A percentile compares a stretch with the other conserved stretches of the same genome.
phyloP scores from a whole-genome alignment of 352 stramenopile species.

The Thraustochytrium striatum region DNA sequence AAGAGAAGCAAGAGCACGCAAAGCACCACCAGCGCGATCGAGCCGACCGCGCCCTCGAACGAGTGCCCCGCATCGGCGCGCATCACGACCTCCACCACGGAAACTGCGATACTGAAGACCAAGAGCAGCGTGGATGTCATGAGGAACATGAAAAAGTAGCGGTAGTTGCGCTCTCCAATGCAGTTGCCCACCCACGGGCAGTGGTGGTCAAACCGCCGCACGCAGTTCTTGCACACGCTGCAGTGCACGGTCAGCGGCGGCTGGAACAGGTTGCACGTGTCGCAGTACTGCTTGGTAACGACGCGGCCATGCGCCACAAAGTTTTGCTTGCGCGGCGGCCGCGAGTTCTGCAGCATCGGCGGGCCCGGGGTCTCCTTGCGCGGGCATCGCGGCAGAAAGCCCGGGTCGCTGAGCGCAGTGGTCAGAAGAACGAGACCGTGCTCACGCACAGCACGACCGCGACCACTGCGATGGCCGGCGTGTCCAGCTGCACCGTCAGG shows the following conservation, averaged over 20 bases:
- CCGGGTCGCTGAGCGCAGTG: slow-evolving; percentile 3
- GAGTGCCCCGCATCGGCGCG: neutral
- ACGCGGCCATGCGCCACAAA: slow-evolving; percentile 22
- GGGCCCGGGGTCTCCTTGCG: neutral
- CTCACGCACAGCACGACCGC: neutral
- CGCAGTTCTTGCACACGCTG: slow-evolving; percentile 71
- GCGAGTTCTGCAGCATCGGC: neutral
- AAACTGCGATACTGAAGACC: slow-evolving; percentile 1
- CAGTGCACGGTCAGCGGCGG: slow-evolving; percentile 76
- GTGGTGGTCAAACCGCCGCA: slow-evolving; percentile 68
- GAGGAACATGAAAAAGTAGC: slow-evolving; percentile 50
- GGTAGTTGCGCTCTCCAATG: slow-evolving; percentile 50
- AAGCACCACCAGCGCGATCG: slow-evolving; percentile 8
- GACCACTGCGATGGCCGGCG: neutral
- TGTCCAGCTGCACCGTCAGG: neutral
- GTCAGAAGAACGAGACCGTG: neutral
- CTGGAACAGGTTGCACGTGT: slow-evolving; percentile 75
- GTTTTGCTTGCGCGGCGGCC: slow-evolving; percentile 29
- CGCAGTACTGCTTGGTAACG: slow-evolving; percentile 58
- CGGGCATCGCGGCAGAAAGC: neutral
- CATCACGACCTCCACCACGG: neutral
- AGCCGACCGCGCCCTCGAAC: neutral
- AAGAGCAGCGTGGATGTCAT: neutral
- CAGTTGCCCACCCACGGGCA: slow-evolving; percentile 67
- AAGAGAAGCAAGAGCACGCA: slow-evolving; percentile 29